These are phyloP conservation scores for Camellia granthamiana DNA, from an alignment of 148 eudicot species.

Conservation along the genomic window DNA sequence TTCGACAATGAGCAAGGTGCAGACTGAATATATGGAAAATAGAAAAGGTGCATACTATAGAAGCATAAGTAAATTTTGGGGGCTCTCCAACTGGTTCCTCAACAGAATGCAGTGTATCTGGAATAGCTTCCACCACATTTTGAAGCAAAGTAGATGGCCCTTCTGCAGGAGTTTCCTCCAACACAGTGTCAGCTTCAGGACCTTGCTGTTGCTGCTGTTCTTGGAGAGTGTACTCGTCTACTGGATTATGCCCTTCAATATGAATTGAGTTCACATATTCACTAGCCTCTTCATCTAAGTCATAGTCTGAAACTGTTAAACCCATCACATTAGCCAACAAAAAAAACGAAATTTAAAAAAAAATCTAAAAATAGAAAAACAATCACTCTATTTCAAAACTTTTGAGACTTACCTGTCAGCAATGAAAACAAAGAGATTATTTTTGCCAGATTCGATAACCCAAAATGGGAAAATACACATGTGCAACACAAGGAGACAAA, in stretches of 20 bases:
- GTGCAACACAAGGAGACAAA: background rate
- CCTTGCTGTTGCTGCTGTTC: constrained; percentile 34
- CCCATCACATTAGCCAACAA: constrained; percentile 10
- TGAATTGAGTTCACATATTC: constrained; percentile 63
- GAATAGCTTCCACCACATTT: constrained; percentile 35
- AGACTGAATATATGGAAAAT: background rate
- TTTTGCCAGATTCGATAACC: no score
- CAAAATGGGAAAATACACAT: no score
- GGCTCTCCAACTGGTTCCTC: constrained; percentile 60
- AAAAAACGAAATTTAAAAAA: background rate
- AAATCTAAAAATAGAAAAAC: background rate
- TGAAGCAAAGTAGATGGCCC: constrained; percentile 30
- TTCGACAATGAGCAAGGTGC: background rate
- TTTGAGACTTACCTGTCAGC: background rate
- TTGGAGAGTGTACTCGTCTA: constrained; percentile 56
- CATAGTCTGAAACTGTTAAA: constrained; percentile 47
- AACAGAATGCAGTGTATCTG: constrained; percentile 36
- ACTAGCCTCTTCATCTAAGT: constrained; percentile 64
- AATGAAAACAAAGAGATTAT: background rate
- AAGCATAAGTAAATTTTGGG: constrained; percentile 66
- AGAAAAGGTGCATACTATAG: constrained; percentile 57
- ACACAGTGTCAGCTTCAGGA: constrained; percentile 38
- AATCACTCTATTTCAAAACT: background rate
- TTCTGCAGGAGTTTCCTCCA: constrained; percentile 55
- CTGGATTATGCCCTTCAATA: constrained; percentile 55